Evolutionary conservation across 768 basidiomycete species (phyloP).

Genomic region (Leccinum obscurum): DNA sequence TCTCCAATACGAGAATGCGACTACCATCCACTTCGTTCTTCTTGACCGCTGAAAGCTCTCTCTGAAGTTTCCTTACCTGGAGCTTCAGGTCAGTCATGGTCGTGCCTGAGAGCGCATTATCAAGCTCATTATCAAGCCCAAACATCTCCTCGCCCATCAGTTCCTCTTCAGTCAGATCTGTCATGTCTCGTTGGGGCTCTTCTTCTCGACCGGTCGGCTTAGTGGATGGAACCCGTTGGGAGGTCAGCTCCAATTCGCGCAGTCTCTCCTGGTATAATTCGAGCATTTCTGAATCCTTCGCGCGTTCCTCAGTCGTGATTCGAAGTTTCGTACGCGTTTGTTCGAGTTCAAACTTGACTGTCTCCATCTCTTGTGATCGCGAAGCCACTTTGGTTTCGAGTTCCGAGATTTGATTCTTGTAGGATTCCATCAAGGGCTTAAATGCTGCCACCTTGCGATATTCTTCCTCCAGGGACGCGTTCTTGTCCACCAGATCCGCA

Average conservation of each 20-base stretch:
- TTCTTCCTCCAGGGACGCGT: slow-evolving; percentile 90
- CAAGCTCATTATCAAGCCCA: slow-evolving; percentile 83
- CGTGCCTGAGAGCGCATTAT: slow-evolving; percentile 78
- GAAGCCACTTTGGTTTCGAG: slow-evolving; percentile 71
- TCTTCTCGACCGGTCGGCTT: slow-evolving; percentile 26
- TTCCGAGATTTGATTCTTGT: slow-evolving; percentile 82
- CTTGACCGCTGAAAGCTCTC: slow-evolving; percentile 75
- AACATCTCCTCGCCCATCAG: slow-evolving; percentile 49
- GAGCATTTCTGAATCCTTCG: slow-evolving; percentile 79
- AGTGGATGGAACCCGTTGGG: slow-evolving; percentile 46
- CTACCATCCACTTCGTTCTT: slow-evolving; percentile 78
- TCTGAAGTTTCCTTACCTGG: slow-evolving; percentile 75
- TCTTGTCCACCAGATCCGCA: slow-evolving; percentile 86
- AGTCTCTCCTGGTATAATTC: slow-evolving; percentile 90
- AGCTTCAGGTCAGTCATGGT: slow-evolving; percentile 93
- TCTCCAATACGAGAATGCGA: slow-evolving; percentile 82
- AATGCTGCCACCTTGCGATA: slow-evolving; percentile 83
- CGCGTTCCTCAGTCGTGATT: slow-evolving; percentile 66
- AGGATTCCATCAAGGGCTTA: slow-evolving; percentile 89
- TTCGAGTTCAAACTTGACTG: slow-evolving; percentile 73
- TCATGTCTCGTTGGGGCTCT: slow-evolving; percentile 20
- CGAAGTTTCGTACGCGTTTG: slow-evolving; percentile 69
- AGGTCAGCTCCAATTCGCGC: slow-evolving; percentile 77
- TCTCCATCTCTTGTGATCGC: slow-evolving; percentile 70
- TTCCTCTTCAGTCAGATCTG: slow-evolving; percentile 47